Evolutionary conservation across 176 grass and related monocot genomes (phyloP), one percentile per base, ranked within the genome.

Genomic region (Avena insularis): DNA sequence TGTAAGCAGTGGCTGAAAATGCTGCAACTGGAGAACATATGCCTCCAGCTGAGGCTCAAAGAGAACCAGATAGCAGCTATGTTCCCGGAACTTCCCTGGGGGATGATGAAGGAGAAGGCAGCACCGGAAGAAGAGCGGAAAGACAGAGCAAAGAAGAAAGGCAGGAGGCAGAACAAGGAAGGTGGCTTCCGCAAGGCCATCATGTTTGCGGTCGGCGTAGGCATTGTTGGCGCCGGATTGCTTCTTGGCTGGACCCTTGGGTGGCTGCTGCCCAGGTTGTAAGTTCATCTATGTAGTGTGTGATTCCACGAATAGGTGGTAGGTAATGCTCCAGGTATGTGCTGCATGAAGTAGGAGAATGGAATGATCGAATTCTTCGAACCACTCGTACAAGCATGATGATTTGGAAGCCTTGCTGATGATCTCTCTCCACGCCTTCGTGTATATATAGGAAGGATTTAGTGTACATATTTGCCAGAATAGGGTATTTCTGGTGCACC

Each of bases 1-100:
- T 96, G 58, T 87, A 99, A 94, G 85, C 97, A 99, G 17, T 99
- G 94, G 97, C 50, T 99, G 43, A 92, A 92, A 84, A 90, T 96
- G 83, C 69, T 99, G 83, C 97, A 99, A 17, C 68, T 94, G 63
- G 97, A 99, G 75, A 99, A 91, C 67, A 84, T 99, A 16, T 96
- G 94, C 83, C 92, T 96, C 85, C 92, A 96, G 87, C 91, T 96
- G 21, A 93, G 82, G 90, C 59, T 90, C 27, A 91, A 89, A 51
- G 87, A 99, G 9, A 60, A 95, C 13, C 96, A 90, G 33, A 78
- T 94, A 57, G 79, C 93, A n/a, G 43, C 86, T 8, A 88, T 95
- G 75, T 85, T 95, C 78, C 93, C 89, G 0, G 85, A 89, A 12
- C 48, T 95, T 78, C 93, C 94, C 12, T 91, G 91, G 94, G 87